Evolutionary conservation across 2,329 filamentous ascomycete genomes (phyloP).

Genomic region (Calonectria pteridis): DNA sequence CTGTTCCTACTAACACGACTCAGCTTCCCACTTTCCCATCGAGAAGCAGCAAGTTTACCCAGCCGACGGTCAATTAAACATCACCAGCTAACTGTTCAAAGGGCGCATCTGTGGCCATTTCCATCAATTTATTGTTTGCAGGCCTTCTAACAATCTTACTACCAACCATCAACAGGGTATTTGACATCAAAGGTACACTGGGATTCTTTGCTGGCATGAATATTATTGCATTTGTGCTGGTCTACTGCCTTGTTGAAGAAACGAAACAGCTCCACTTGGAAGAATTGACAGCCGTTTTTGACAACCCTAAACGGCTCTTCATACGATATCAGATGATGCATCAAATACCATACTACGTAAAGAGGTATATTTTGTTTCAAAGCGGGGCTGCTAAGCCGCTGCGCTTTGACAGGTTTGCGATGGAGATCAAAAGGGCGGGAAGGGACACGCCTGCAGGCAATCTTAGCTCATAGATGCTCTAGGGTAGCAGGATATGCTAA

Average conservation of each 20-base stretch:
- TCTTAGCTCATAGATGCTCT: neutral
- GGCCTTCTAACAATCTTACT: constrained; percentile 60
- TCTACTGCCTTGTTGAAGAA: constrained; percentile 61
- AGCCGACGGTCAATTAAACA: constrained; percentile 25
- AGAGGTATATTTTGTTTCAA: neutral
- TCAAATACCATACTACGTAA: neutral
- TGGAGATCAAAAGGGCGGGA: neutral
- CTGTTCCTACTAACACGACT: neutral
- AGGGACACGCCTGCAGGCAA: neutral
- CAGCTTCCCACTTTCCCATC: constrained; percentile 62
- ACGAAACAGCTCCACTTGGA: constrained; percentile 54
- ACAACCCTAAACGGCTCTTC: neutral
- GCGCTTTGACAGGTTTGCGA: neutral
- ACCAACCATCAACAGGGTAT: constrained; percentile 45
- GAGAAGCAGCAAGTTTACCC: constrained; percentile 53
- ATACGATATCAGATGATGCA: neutral
- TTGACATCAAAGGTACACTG: constrained; percentile 50
- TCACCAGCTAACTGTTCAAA: constrained; percentile 17
- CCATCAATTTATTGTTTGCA: constrained; percentile 61
- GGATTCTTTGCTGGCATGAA: constrained; percentile 61
- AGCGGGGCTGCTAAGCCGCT: neutral
- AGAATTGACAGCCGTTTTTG: neutral
- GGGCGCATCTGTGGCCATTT: constrained; percentile 62
- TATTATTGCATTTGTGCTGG: constrained; percentile 56
- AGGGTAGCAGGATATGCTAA: neutral